A percentile compares a stretch with the other conserved stretches of the same genome.
Evolutionary conservation across 2,329 filamentous ascomycete genomes (phyloP).

Genomic region (Exophiala sp.): DNA sequence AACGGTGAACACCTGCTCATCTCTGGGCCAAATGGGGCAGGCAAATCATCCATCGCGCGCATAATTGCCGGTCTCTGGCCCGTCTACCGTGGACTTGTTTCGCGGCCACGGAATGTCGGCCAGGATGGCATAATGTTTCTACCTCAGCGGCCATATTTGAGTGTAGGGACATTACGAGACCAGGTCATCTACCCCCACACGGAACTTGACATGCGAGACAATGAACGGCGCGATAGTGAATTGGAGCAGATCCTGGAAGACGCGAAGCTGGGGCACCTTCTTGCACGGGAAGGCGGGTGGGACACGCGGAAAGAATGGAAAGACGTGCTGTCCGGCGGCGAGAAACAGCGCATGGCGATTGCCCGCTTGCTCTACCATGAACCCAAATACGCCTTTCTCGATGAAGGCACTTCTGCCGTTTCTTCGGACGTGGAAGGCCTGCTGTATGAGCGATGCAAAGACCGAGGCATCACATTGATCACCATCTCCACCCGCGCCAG

Average conservation of each 20-base stretch:
- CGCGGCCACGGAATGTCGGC: slow-evolving; percentile 71
- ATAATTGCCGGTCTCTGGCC: slow-evolving; percentile 93
- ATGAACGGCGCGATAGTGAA: slow-evolving; percentile 69
- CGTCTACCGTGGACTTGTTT: slow-evolving; percentile 86
- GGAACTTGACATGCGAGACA: slow-evolving; percentile 84
- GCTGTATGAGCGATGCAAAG: slow-evolving; percentile 87
- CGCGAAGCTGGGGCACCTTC: slow-evolving; percentile 80
- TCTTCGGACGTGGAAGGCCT: slow-evolving; percentile 90
- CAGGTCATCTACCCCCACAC: slow-evolving; percentile 98
- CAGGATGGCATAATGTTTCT: slow-evolving; percentile 97
- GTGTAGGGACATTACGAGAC: slow-evolving; percentile 84
- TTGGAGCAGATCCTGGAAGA: slow-evolving; percentile 73
- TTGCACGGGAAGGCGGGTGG: slow-evolving; percentile 90
- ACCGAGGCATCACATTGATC: slow-evolving; percentile 87
- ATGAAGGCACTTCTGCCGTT: slow-evolving; percentile 92
- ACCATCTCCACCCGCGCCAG: slow-evolving; percentile 93
- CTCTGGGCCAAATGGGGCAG: slow-evolving; percentile 88
- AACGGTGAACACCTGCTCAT: slow-evolving; percentile 90
- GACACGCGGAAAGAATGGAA: slow-evolving; percentile 98
- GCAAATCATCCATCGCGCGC: slow-evolving; percentile 82
- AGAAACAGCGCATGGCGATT: slow-evolving; percentile 93
- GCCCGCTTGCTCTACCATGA: slow-evolving; percentile 90
- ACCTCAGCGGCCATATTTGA: slow-evolving; percentile 87
- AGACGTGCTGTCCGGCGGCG: slow-evolving; percentile 90
- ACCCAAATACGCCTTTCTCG: slow-evolving; percentile 86